Conservation (phyloP, 1,284 basidiomycete species). For the Cryptococcus amylolentus region DNA sequence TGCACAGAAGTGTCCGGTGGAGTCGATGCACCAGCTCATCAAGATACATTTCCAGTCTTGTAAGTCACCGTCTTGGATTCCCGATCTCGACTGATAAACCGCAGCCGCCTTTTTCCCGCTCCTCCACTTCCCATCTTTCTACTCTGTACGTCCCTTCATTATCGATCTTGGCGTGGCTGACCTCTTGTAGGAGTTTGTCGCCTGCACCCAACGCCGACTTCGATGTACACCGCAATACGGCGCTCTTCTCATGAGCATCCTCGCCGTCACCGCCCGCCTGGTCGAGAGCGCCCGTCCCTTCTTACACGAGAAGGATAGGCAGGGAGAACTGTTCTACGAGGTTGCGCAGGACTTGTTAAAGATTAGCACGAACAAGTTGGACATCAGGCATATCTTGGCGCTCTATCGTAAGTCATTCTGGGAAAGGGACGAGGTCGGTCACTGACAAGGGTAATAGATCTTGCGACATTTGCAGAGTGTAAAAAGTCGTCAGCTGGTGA, state of each 20-base stretch:
- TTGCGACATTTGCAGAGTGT: constrained; percentile 1
- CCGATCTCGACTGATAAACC: background rate
- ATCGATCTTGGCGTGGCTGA: background rate
- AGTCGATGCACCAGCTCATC: constrained; percentile 10
- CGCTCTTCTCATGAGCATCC: constrained; percentile 14
- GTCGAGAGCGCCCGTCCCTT: constrained; percentile 5
- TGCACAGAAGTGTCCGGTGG: constrained; percentile 8
- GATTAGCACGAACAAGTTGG: constrained; percentile 14
- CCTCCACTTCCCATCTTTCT: constrained; percentile 12
- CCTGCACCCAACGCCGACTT: constrained; percentile 10
- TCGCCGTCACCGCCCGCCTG: constrained; percentile 12
- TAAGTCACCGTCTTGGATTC: background rate
- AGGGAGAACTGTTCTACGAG: constrained; percentile 11
- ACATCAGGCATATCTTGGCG: constrained; percentile 13
- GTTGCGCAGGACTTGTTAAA: constrained; percentile 13
- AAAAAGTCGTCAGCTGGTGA: background rate
- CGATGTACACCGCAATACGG: constrained; percentile 14
- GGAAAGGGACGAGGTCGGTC: background rate
- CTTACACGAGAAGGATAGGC: constrained; percentile 3
- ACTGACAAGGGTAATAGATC: background rate
- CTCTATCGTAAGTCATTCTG: constrained; percentile 10
- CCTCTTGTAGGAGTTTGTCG: constrained; percentile 9
- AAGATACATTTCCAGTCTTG: constrained; percentile 11
- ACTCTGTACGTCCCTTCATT: constrained; percentile 3
- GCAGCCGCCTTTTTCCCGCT: constrained; percentile 16